These are phyloP conservation scores for Entomortierella parvispora DNA, from an alignment of 192 early-diverging fungal species.

Conservation along the genomic window DNA sequence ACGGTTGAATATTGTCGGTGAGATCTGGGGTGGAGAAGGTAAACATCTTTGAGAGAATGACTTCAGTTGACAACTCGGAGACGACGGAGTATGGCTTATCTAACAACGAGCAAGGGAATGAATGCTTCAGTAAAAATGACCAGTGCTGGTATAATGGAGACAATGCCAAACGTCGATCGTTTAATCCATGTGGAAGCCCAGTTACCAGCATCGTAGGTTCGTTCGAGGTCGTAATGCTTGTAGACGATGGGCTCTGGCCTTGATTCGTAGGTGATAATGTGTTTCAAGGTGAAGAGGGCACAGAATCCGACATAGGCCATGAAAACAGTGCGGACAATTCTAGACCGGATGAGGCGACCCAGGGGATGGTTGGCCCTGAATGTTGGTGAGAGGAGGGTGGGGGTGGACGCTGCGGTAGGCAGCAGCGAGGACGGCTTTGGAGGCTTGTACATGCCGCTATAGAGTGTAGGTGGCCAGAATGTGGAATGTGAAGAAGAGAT, in stretches of 20 bases:
- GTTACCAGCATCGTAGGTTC: slow-evolving; percentile 26
- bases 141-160: too few species aligned
- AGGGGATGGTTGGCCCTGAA: slow-evolving; percentile 12
- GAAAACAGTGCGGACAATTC: slow-evolving; percentile 19
- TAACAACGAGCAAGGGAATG: background rate
- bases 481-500: background rate
- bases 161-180: too few species aligned
- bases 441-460: background rate
- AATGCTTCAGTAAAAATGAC: background rate
- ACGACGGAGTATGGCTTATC: slow-evolving; percentile 44
- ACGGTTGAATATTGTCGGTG: slow-evolving; percentile 49
- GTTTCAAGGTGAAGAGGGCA: slow-evolving; percentile 39
- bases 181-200: too few species aligned
- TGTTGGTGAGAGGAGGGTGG: slow-evolving; percentile 14
- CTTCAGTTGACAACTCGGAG: slow-evolving; percentile 22
- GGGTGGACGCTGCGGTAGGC: slow-evolving; percentile 11
- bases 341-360: slow-evolving; percentile 26
- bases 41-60: slow-evolving; percentile 53
- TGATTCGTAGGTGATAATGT: slow-evolving; percentile 37
- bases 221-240: slow-evolving; percentile 36
- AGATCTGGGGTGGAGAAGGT: slow-evolving; percentile 41
- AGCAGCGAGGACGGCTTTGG: slow-evolving; percentile 8
- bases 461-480: background rate
- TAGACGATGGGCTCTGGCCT: slow-evolving; percentile 30
- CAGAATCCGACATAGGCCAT: slow-evolving; percentile 24